A percentile compares a stretch with the other conserved stretches of the same genome.
Evolutionary conservation across 768 basidiomycete genomes (phyloP).

Genomic region (Termitomyces sp.): DNA sequence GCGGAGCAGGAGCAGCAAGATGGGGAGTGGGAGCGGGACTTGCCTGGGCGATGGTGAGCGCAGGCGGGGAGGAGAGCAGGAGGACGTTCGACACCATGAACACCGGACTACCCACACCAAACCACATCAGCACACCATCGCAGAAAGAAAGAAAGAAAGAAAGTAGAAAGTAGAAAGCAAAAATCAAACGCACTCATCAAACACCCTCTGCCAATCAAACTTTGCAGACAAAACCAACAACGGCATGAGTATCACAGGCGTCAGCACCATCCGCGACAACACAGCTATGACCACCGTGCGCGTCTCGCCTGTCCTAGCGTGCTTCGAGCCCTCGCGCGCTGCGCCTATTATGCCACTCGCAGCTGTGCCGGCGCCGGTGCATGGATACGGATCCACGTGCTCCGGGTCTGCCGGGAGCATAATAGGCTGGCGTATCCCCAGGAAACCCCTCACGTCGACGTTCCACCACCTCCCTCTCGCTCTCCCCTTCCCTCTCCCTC

Average conservation of each 20-base stretch:
- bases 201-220: conserved; percentile 55
- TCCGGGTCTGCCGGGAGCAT: conserved; percentile 1
- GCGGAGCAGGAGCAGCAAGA: neutral
- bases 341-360: neutral
- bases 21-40: neutral
- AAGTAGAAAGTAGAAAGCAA: neutral
- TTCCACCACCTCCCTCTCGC: conserved; percentile 19
- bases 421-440: conserved; percentile 25
- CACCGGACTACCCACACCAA: conserved; percentile 55
- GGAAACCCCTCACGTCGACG: conserved; percentile 33
- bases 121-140: conserved; percentile 3
- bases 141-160: too few species aligned
- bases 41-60: conserved; percentile 53
- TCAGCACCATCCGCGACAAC: conserved; percentile 81
- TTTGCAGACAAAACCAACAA: conserved; percentile 60
- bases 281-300: conserved; percentile 82
- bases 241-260: conserved; percentile 75
- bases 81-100: conserved; percentile 85
- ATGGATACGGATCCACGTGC: too few species aligned
- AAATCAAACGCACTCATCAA: conserved; percentile 60
- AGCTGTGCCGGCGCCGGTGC: too few species aligned
- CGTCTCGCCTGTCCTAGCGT: conserved; percentile 40
- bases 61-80: conserved; percentile 79
- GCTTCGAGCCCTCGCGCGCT: neutral
- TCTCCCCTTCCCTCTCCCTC: too few species aligned